Conservation (phyloP, 2,329 filamentous ascomycete species). For the Zymoseptoria pseudotritici region DNA sequence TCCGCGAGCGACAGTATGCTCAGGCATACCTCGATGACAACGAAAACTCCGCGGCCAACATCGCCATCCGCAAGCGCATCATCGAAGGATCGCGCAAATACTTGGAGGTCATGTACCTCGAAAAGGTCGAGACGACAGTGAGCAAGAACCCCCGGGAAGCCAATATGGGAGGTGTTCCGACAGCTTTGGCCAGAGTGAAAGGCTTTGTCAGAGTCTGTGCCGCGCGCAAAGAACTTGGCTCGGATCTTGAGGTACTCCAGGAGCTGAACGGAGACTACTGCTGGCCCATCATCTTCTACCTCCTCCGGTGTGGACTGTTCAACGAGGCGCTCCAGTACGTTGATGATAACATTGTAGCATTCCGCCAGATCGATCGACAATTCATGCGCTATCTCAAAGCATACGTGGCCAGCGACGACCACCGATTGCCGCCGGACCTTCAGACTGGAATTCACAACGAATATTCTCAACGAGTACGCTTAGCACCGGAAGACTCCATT, state of each 20-base stretch:
- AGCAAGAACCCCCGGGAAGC: constrained; percentile 81
- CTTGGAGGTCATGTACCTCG: constrained; percentile 73
- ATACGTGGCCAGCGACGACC: constrained; percentile 69
- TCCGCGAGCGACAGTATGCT: constrained; percentile 70
- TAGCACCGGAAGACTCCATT: constrained; percentile 76
- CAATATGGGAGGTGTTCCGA: constrained; percentile 79
- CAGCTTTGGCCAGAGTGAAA: constrained; percentile 81
- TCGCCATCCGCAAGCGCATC: constrained; percentile 69
- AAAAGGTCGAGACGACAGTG: constrained; percentile 68
- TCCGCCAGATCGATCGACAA: constrained; percentile 82
- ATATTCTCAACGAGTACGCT: constrained; percentile 75
- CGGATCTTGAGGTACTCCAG: constrained; percentile 65
- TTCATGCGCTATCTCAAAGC: constrained; percentile 82
- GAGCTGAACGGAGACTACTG: constrained; percentile 70
- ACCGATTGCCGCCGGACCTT: constrained; percentile 67
- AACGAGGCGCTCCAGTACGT: constrained; percentile 83
- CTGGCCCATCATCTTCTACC: constrained; percentile 91
- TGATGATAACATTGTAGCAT: constrained; percentile 66
- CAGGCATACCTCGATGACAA: constrained; percentile 70
- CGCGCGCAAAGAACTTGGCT: constrained; percentile 72
- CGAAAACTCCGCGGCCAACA: constrained; percentile 54
- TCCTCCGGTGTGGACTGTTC: constrained; percentile 77
- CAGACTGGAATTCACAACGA: constrained; percentile 85
- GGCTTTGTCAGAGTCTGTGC: constrained; percentile 81
- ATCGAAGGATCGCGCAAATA: constrained; percentile 71